Evolutionary conservation across 495 filamentous ascomycete species (phyloP).

Genomic region (Bacidia rubella): DNA sequence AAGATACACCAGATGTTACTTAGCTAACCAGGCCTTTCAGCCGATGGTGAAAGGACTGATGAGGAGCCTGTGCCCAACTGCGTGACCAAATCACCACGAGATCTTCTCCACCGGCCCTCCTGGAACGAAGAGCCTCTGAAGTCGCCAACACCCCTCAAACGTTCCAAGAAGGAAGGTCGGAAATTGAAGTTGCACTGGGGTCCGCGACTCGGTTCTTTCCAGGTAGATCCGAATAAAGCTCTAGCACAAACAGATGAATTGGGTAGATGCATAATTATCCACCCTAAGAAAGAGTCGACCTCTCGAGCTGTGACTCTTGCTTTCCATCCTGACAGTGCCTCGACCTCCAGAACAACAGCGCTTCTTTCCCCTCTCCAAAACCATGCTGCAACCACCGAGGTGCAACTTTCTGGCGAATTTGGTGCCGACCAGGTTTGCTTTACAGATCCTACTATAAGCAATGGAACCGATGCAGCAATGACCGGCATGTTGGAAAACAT

Average conservation of each 20-base stretch:
- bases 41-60: conserved; percentile 77
- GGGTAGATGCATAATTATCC: no score
- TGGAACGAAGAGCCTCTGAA: conserved; percentile 30
- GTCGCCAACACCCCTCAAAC: conserved; percentile 20
- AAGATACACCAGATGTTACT: conserved; percentile 33
- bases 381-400: no score
- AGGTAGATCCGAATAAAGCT: conserved; percentile 41
- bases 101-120: conserved; percentile 41
- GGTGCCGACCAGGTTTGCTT: no score
- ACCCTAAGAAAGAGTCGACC: no score
- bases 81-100: conserved; percentile 40
- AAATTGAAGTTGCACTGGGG: no score
- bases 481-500: background rate
- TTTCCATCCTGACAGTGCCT: no score
- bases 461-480: conserved; percentile 1
- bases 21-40: conserved; percentile 36
- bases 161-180: conserved; percentile 33
- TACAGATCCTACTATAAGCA: no score
- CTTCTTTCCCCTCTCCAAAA: no score
- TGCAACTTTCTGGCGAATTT: no score
- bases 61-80: conserved; percentile 54
- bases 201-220: conserved; percentile 41
- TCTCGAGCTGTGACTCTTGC: no score
- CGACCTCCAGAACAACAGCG: no score
- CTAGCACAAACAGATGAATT: no score